phyloP scores from a whole-genome alignment of 495 filamentous ascomycete species.

The Penicillium coffeae region DNA sequence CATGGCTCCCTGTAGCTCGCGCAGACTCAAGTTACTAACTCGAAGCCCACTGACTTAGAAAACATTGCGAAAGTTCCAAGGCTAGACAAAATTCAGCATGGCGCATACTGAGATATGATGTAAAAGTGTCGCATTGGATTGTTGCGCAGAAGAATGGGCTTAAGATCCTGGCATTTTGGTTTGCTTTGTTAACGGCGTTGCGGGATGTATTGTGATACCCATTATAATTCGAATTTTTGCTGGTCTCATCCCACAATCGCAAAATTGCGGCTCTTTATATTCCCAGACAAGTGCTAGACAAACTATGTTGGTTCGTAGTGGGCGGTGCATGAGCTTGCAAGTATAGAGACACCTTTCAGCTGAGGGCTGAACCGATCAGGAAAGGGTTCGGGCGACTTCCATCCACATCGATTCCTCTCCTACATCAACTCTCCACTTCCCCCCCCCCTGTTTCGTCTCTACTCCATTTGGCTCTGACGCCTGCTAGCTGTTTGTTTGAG shows the following conservation, averaged over 20 bases:
- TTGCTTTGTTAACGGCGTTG: conserved; percentile 2
- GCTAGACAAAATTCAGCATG: conserved; percentile 44
- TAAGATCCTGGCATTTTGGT: neutral
- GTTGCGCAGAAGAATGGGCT: neutral
- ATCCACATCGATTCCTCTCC: conserved; percentile 33
- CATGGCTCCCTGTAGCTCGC: neutral
- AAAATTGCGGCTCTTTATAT: too few species aligned
- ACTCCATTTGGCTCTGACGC: conserved; percentile 11
- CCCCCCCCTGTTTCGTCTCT: conserved; percentile 8
- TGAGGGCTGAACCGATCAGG: conserved; percentile 20
- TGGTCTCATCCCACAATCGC: neutral
- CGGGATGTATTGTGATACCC: conserved; percentile 1
- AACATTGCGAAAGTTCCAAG: conserved; percentile 73
- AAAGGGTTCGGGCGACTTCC: conserved; percentile 38
- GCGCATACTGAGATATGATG: too few species aligned
- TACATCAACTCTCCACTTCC: conserved; percentile 10
- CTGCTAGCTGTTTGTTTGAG: neutral
- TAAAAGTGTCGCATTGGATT: too few species aligned
- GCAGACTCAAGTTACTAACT: conserved; percentile 7
- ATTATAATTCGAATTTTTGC: neutral
- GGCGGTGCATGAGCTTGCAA: too few species aligned
- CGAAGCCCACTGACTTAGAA: conserved; percentile 39
- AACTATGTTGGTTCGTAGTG: too few species aligned
- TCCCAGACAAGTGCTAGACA: too few species aligned
- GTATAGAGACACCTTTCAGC: neutral